These are phyloP conservation scores for Cetradonia linearis DNA, from an alignment of 495 filamentous ascomycete species.

Conservation along the genomic window DNA sequence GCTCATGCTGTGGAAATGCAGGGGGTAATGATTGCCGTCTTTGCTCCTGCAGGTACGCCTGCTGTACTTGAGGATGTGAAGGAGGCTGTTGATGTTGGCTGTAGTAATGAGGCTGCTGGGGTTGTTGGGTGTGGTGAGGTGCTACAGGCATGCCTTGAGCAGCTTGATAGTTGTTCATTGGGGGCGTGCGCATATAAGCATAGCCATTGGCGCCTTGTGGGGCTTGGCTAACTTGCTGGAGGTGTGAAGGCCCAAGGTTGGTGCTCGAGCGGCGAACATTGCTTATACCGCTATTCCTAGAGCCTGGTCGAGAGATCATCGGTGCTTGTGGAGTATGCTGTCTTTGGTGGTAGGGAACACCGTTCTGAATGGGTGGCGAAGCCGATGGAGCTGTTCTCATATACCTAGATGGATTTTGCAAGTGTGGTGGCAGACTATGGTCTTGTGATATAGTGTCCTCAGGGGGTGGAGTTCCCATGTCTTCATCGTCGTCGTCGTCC, in stretches of 20 bases:
- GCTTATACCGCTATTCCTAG: slow-evolving; percentile 45
- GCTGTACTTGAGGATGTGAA: slow-evolving; percentile 48
- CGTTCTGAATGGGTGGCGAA: slow-evolving; percentile 82
- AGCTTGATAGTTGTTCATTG: slow-evolving; percentile 72
- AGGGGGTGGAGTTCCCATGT: slow-evolving; percentile 53
- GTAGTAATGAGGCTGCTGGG: slow-evolving; percentile 36
- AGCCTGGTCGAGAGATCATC: slow-evolving; percentile 66
- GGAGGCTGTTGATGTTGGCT: slow-evolving; percentile 32
- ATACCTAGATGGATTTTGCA: slow-evolving; percentile 63
- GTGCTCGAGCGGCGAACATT: slow-evolving; percentile 66
- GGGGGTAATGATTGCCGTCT: slow-evolving; percentile 52
- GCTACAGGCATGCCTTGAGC: slow-evolving; percentile 24
- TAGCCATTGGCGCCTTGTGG: slow-evolving; percentile 49
- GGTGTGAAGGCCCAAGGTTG: slow-evolving; percentile 53
- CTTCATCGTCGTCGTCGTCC: slow-evolving; percentile 85
- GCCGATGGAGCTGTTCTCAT: slow-evolving; percentile 79
- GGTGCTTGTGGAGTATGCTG: slow-evolving; percentile 75
- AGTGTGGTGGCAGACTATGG: slow-evolving; percentile 56
- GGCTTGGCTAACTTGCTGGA: slow-evolving; percentile 34
- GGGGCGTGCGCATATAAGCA: slow-evolving; percentile 74
- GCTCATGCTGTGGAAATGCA: slow-evolving; percentile 36
- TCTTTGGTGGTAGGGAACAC: slow-evolving; percentile 57
- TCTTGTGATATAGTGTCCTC: slow-evolving; percentile 50
- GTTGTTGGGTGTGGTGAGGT: slow-evolving; percentile 32
- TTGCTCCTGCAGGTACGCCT: slow-evolving; percentile 60